phyloP scores from a whole-genome alignment of 2,329 filamentous ascomycete genomes.

The Coleophoma eucalyptorum region DNA sequence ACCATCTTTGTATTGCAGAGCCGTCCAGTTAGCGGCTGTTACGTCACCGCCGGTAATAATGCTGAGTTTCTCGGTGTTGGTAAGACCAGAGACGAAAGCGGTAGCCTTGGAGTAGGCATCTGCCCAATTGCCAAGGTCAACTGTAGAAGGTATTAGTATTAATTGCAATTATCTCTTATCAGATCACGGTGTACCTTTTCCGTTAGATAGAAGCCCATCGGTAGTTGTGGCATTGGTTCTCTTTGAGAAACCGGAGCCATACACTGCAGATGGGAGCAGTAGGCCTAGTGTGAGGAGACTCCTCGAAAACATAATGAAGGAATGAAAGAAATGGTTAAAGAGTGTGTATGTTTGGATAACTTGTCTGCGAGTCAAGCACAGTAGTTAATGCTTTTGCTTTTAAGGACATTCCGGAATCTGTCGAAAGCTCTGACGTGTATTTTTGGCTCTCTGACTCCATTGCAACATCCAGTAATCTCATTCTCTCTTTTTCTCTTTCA shows the following conservation, averaged over 20 bases:
- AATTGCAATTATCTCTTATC: no score
- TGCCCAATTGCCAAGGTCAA: not conserved
- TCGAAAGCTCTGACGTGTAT: no score
- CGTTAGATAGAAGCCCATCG: not conserved
- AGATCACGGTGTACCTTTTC: no score
- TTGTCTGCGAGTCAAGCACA: no score
- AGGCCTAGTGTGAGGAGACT: not conserved
- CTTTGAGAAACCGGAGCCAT: not conserved
- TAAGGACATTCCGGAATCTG: no score
- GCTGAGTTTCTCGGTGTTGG: not conserved
- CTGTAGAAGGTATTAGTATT: not conserved
- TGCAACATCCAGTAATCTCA: no score
- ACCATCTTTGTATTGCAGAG: not conserved
- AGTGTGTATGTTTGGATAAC: not conserved
- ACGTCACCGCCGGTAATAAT: not conserved
- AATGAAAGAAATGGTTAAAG: not conserved
- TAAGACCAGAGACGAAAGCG: not conserved
- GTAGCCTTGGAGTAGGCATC: not conserved
- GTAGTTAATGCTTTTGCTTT: no score
- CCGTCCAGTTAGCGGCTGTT: not conserved
- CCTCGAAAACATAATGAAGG: not conserved
- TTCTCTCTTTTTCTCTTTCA: no score
- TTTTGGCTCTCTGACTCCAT: no score
- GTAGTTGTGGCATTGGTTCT: not conserved
- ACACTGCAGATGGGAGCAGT: not conserved